Conservation (phyloP, 2,329 filamentous ascomycete genomes). For the Talaromyces piceae region DNA sequence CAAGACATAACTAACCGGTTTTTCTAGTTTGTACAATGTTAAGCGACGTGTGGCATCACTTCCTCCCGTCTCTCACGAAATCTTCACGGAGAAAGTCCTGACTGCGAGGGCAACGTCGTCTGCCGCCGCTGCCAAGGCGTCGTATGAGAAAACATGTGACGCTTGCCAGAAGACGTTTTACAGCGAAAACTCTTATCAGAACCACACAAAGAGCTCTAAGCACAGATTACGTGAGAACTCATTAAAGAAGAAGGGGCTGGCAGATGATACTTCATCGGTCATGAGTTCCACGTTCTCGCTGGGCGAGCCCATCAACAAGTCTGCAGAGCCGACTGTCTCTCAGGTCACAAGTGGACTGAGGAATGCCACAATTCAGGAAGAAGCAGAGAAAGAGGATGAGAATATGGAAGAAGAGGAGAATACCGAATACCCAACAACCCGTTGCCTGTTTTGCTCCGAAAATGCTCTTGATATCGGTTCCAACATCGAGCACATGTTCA, state of each 20-base stretch:
- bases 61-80: conserved; percentile 82
- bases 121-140: conserved; percentile 78
- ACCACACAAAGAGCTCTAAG: conserved; percentile 85
- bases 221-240: conserved; percentile 64
- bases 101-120: conserved; percentile 78
- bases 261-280: conserved; percentile 69
- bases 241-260: conserved; percentile 37
- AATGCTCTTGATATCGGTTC: conserved; percentile 66
- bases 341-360: conserved; percentile 72
- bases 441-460: conserved; percentile 89
- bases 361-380: conserved; percentile 50
- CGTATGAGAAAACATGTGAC: conserved; percentile 76
- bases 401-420: conserved; percentile 28
- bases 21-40: conserved; percentile 71
- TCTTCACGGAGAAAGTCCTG: conserved; percentile 92
- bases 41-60: conserved; percentile 88
- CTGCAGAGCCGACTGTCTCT: conserved; percentile 44
- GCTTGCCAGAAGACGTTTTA: conserved; percentile 88
- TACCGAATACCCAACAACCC: conserved; percentile 42
- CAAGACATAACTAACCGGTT: not conserved
- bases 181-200: conserved; percentile 91
- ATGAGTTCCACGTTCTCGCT: conserved; percentile 88
- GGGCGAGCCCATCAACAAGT: conserved; percentile 61
- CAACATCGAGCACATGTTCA: conserved; percentile 83
- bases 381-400: conserved; percentile 34